phyloP scores from a whole-genome alignment of 2,329 filamentous ascomycete genomes.

The Mariannaea sp. region DNA sequence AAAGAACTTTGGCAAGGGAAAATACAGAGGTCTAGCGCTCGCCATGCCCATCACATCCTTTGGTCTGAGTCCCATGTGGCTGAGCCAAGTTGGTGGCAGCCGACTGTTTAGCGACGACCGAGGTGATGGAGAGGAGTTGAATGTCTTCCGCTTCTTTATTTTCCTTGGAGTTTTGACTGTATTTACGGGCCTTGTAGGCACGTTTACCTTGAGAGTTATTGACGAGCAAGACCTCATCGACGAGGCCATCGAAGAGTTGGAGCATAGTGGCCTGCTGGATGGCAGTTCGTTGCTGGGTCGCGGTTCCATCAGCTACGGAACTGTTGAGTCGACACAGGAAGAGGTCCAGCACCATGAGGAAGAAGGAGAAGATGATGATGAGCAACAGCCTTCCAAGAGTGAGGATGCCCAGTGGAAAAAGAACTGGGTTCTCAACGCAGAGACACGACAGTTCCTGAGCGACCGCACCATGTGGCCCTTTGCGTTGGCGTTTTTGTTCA shows the following conservation, averaged over 20 bases:
- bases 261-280: constrained; percentile 81
- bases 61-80: constrained; percentile 93
- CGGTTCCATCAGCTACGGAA: constrained; percentile 66
- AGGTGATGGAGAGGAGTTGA: constrained; percentile 70
- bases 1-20: constrained; percentile 94
- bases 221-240: constrained; percentile 88
- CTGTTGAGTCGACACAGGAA: constrained; percentile 50
- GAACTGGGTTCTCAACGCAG: constrained; percentile 87
- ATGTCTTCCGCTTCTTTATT: constrained; percentile 86
- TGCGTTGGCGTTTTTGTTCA: constrained; percentile 86
- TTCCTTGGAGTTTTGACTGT: constrained; percentile 79
- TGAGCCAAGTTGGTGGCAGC: constrained; percentile 86
- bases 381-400: constrained; percentile 52
- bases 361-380: too few species aligned
- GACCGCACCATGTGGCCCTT: constrained; percentile 97
- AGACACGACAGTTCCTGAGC: constrained; percentile 81
- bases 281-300: constrained; percentile 73
- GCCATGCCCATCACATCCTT: constrained; percentile 91
- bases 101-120: constrained; percentile 72
- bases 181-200: constrained; percentile 72
- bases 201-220: constrained; percentile 75
- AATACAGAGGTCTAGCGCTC: constrained; percentile 85
- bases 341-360: too few species aligned
- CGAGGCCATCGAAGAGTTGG: constrained; percentile 87
- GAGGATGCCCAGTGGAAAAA: constrained; percentile 71